Conservation (phyloP, 2,329 filamentous ascomycete species). For the Annulohypoxylon truncatum region DNA sequence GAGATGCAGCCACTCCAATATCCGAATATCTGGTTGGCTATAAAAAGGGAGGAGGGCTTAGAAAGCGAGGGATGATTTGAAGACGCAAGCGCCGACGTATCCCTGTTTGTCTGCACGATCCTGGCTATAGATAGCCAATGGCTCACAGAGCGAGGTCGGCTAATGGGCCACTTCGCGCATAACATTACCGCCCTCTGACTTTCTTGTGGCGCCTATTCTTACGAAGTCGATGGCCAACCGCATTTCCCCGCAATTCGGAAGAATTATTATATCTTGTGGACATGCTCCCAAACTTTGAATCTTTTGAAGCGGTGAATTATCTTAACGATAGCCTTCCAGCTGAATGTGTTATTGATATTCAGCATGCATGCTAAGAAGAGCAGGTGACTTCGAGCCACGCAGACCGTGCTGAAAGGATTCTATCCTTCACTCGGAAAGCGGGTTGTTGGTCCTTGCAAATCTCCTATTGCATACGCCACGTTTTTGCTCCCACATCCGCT, state of each 20-base stretch:
- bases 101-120: conserved; percentile 44
- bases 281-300: conserved; percentile 1
- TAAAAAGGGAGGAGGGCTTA: conserved; percentile 50
- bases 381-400: conserved; percentile 27
- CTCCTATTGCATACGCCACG: conserved; percentile 32
- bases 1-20: conserved; percentile 43
- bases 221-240: conserved; percentile 5
- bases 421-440: conserved; percentile 16
- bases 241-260: conserved; percentile 38
- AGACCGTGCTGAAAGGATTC: conserved; percentile 21
- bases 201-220: conserved; percentile 46
- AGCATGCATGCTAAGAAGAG: conserved; percentile 25
- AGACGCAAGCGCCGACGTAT: conserved; percentile 55
- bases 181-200: conserved; percentile 36
- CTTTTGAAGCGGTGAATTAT: conserved; percentile 33
- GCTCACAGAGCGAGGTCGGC: conserved; percentile 43
- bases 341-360: conserved; percentile 6
- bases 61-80: conserved; percentile 44
- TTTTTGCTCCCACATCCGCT: conserved; percentile 19
- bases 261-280: conserved; percentile 16
- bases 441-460: conserved; percentile 26
- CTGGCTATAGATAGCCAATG: conserved; percentile 44
- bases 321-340: conserved; percentile 3
- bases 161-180: conserved; percentile 43
- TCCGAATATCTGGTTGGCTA: conserved; percentile 52